A percentile compares a stretch with the other conserved stretches of the same genome.
Conservation (phyloP, 1,139 yeast species). For the Meyerozyma athensensis region DNA sequence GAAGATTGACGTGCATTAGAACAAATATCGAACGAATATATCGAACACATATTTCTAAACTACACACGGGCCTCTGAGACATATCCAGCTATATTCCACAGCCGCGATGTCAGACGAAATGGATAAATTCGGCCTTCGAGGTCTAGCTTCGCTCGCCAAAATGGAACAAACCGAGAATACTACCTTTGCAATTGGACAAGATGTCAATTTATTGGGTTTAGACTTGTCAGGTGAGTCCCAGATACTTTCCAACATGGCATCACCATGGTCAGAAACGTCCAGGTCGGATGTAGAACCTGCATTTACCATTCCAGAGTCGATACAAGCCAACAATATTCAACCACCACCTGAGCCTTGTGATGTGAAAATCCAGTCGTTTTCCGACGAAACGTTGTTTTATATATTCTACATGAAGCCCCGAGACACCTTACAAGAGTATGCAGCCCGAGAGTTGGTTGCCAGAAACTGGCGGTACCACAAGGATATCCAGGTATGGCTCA, state of each 20-base stretch:
- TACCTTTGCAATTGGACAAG: slow-evolving; percentile 79
- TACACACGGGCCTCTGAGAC: neutral
- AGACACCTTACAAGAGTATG: slow-evolving; percentile 88
- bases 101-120: too few species aligned
- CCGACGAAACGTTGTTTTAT: slow-evolving; percentile 90
- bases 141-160: slow-evolving; percentile 61
- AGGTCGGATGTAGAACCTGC: slow-evolving; percentile 89
- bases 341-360: slow-evolving; percentile 43
- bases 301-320: slow-evolving; percentile 56
- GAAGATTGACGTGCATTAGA: too few species aligned
- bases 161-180: slow-evolving; percentile 66
- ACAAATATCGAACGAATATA: neutral
- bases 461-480: slow-evolving; percentile 98
- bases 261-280: slow-evolving; percentile 94
- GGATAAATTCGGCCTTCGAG: slow-evolving; percentile 71
- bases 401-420: slow-evolving; percentile 92
- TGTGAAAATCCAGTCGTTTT: slow-evolving; percentile 67
- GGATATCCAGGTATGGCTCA: slow-evolving; percentile 92
- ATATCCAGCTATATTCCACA: too few species aligned
- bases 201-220: slow-evolving; percentile 68
- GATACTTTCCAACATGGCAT: slow-evolving; percentile 68
- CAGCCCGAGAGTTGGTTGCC: slow-evolving; percentile 82
- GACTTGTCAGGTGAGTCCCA: slow-evolving; percentile 48
- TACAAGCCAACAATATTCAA: slow-evolving; percentile 40
- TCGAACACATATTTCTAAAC: neutral